These are phyloP conservation scores for Didymella keratinophila DNA, from an alignment of 2,329 filamentous ascomycete genomes.

Conservation along the genomic window DNA sequence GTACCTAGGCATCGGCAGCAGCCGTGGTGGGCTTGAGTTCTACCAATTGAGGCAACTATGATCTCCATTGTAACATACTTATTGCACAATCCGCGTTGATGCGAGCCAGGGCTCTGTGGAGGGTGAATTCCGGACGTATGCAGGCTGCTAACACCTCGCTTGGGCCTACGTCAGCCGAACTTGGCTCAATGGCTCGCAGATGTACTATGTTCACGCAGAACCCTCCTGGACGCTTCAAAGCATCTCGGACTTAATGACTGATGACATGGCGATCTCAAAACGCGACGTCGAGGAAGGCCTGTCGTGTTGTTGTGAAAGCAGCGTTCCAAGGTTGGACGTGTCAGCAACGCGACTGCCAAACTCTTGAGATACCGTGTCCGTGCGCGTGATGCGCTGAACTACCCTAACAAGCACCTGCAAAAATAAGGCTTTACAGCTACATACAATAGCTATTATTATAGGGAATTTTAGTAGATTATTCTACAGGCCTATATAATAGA, in stretches of 20 bases:
- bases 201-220: not conserved
- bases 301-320: not conserved
- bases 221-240: not conserved
- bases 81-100: not conserved
- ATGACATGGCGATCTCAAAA: not conserved
- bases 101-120: not conserved
- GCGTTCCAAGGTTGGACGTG: not conserved
- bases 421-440: too few relatives aligned
- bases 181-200: not conserved
- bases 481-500: too few relatives aligned
- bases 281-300: not conserved
- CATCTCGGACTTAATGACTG: not conserved
- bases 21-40: not conserved
- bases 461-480: too few relatives aligned
- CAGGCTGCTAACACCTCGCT: not conserved
- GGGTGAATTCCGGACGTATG: not conserved
- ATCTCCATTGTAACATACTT: not conserved
- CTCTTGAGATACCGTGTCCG: too few relatives aligned
- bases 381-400: too few relatives aligned
- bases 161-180: not conserved
- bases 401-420: too few relatives aligned
- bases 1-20: not conserved
- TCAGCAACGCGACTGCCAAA: not conserved
- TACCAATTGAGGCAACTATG: not conserved
- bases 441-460: too few relatives aligned